Conservation (phyloP, 2,329 filamentous ascomycete genomes). For the Colletotrichum sp. region DNA sequence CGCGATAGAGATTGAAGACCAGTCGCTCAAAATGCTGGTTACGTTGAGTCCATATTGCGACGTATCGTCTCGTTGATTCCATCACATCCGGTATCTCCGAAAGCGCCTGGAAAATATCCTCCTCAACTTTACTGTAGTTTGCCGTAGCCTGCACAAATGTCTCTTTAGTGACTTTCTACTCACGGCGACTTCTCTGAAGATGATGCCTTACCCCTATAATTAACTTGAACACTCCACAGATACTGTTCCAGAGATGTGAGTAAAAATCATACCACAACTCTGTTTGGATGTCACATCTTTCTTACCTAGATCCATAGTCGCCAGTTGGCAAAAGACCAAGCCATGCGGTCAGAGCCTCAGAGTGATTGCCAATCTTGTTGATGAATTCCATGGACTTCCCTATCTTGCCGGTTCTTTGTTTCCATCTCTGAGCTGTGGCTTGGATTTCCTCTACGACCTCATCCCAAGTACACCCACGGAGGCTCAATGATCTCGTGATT, state of each 20-base stretch:
- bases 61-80: slow-evolving; percentile 8
- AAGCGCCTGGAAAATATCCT: slow-evolving; percentile 5
- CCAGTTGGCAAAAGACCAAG: not conserved
- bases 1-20: slow-evolving; percentile 10
- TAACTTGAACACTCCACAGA: not conserved
- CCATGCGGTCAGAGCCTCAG: not conserved
- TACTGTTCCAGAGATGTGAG: not conserved
- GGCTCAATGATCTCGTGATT: not conserved
- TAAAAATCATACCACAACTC: not conserved
- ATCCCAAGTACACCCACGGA: not conserved
- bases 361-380: slow-evolving; percentile 1
- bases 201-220: not conserved
- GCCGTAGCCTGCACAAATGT: not conserved
- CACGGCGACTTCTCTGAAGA: not conserved
- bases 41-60: not conserved
- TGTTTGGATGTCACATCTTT: not conserved
- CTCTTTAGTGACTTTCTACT: not conserved
- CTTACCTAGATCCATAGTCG: not conserved
- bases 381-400: not conserved
- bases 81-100: slow-evolving; percentile 10
- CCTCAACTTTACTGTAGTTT: not conserved
- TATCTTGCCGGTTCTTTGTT: not conserved
- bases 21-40: slow-evolving; percentile 9
- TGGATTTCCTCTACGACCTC: not conserved
- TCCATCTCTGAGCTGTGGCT: not conserved